Conservation (phyloP, 2,329 filamentous ascomycete species). For the Pseudonectria buxi region DNA sequence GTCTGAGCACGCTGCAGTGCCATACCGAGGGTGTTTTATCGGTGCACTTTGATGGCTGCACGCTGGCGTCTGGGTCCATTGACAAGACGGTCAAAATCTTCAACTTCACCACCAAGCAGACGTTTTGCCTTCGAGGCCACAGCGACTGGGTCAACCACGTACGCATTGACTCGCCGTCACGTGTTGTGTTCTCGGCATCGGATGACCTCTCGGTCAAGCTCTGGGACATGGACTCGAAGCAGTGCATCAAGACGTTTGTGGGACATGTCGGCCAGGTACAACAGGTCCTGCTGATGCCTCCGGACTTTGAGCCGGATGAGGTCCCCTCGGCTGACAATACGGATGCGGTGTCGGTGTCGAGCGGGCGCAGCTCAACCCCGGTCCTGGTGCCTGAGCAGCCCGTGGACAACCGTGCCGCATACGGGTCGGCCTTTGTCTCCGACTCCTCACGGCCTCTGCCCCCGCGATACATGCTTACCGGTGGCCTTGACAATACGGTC, state of each 20-base stretch:
- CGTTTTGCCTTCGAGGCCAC: slow-evolving; percentile 75
- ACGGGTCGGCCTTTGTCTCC: slow-evolving; percentile 56
- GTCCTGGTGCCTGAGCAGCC: slow-evolving; percentile 24
- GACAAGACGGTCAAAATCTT: slow-evolving; percentile 89
- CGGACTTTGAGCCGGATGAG: slow-evolving; percentile 85
- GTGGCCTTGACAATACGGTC: slow-evolving; percentile 84
- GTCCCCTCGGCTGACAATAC: slow-evolving; percentile 39
- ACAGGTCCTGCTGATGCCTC: slow-evolving; percentile 76
- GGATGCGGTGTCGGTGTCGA: slow-evolving; percentile 47
- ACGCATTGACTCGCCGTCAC: slow-evolving; percentile 71
- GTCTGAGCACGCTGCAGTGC: slow-evolving; percentile 70
- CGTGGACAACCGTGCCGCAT: slow-evolving; percentile 45
- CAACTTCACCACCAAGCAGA: slow-evolving; percentile 80
- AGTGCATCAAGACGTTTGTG: slow-evolving; percentile 70
- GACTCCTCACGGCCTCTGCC: slow-evolving; percentile 62
- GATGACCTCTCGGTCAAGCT: slow-evolving; percentile 88
- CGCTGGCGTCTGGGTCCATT: slow-evolving; percentile 81
- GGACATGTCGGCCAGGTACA: slow-evolving; percentile 95
- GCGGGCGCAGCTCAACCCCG: slow-evolving; percentile 39
- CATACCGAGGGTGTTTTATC: slow-evolving; percentile 80
- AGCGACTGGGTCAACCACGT: slow-evolving; percentile 97
- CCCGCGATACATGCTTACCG: slow-evolving; percentile 87
- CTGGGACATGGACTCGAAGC: slow-evolving; percentile 83
- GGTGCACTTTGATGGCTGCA: slow-evolving; percentile 78
- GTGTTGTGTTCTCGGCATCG: slow-evolving; percentile 85